A percentile compares a stretch with the other conserved stretches of the same genome.
phyloP scores from a whole-genome alignment of 306 rosid species.

The Sicyos edulis region DNA sequence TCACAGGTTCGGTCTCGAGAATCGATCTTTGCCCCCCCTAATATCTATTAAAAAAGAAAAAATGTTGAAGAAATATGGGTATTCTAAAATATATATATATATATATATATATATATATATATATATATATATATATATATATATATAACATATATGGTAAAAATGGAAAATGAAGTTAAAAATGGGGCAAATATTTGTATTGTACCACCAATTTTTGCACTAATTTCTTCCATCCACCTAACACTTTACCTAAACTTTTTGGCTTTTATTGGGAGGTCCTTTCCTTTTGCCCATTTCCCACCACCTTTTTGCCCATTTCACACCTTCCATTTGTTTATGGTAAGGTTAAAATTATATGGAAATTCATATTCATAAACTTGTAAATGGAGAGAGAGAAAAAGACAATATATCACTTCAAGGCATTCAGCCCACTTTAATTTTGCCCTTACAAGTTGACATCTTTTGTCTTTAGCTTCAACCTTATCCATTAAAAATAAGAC shows the following conservation, averaged over 20 bases:
- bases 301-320: too few relatives aligned
- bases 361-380: neutral
- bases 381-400: slow-evolving; percentile 4
- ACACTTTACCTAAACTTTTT: slow-evolving; percentile 46
- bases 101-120: too few relatives aligned
- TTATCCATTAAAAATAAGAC: neutral
- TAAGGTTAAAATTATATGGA: neutral
- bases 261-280: slow-evolving; percentile 32
- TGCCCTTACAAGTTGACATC: neutral
- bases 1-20: too few relatives aligned
- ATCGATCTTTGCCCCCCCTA: too few relatives aligned
- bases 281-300: too few relatives aligned
- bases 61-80: neutral
- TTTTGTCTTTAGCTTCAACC: slow-evolving; percentile 7
- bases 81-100: too few relatives aligned
- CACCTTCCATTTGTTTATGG: neutral
- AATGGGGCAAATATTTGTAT: slow-evolving; percentile 23
- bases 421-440: neutral
- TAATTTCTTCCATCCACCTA: slow-evolving; percentile 31
- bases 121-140: too few relatives aligned
- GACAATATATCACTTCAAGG: slow-evolving; percentile 11
- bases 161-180: neutral
- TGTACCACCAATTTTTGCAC: slow-evolving; percentile 30
- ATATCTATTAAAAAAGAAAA: too few relatives aligned
- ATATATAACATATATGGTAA: too few relatives aligned